Percentiles rank a stretch among this genome's conserved stretches.
These are phyloP conservation scores for Capillidium rhysosporum DNA, from an alignment of 371 early-diverging fungal species.

Conservation along the genomic window DNA sequence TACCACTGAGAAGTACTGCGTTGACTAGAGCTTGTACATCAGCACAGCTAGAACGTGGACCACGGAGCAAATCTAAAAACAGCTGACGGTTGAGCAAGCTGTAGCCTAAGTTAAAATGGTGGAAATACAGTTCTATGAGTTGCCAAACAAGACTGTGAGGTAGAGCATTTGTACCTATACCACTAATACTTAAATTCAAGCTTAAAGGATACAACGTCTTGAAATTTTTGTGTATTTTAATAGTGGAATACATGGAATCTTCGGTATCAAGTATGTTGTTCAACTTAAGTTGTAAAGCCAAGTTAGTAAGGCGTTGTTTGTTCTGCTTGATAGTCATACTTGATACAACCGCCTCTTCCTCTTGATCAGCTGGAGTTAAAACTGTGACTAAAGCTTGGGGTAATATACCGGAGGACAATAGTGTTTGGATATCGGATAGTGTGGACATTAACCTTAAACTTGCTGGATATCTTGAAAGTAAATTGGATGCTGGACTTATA, in stretches of 20 bases:
- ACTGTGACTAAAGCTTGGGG: not conserved
- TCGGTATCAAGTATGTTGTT: no score
- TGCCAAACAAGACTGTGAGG: not conserved
- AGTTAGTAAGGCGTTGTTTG: no score
- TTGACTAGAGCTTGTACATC: not conserved
- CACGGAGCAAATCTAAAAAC: not conserved
- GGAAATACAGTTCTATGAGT: slow-evolving; percentile 2
- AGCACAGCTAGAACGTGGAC: not conserved
- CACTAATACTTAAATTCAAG: no score
- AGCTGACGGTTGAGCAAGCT: slow-evolving; percentile 1
- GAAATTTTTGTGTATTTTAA: no score
- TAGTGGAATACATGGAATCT: no score
- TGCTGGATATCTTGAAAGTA: not conserved
- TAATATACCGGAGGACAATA: not conserved
- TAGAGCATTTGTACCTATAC: no score
- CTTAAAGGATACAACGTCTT: no score
- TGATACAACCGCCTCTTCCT: no score
- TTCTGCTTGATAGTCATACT: no score
- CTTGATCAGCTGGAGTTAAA: no score
- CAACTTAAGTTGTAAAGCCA: no score
- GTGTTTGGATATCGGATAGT: not conserved
- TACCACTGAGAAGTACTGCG: not conserved
- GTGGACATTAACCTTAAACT: not conserved
- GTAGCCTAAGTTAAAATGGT: slow-evolving; percentile 5
- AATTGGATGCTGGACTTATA: not conserved